Conservation (phyloP, 495 filamentous ascomycete genomes). For the Chaetomidium leptoderma region DNA sequence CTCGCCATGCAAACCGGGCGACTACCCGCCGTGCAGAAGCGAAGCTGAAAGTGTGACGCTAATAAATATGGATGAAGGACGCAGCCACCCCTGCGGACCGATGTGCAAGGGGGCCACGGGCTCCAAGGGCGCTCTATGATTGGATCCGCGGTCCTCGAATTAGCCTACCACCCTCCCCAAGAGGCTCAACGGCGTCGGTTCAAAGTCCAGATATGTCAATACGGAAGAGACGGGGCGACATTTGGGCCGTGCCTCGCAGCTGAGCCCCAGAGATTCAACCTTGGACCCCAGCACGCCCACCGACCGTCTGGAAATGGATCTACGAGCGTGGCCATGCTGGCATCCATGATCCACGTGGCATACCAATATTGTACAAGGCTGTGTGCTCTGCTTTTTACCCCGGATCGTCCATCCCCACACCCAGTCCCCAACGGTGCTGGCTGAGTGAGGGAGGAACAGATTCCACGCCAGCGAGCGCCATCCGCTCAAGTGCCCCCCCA, state of each 20-base stretch:
- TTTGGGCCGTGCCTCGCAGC: not conserved
- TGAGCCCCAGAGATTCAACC: too few relatives aligned
- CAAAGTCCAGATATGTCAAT: too few relatives aligned
- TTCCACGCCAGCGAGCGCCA: too few relatives aligned
- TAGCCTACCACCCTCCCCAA: not conserved
- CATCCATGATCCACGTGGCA: constrained; percentile 1
- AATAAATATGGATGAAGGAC: too few relatives aligned
- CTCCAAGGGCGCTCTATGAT: not conserved
- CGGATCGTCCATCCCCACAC: not conserved
- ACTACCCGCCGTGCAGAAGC: too few relatives aligned
- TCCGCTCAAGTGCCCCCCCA: too few relatives aligned
- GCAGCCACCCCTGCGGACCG: not conserved
- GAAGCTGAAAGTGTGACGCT: not conserved
- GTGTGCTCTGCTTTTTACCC: not conserved
- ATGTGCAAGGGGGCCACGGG: not conserved
- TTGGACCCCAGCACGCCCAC: not conserved
- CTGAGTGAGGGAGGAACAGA: too few relatives aligned
- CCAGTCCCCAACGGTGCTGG: not conserved
- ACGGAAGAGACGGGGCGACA: not conserved
- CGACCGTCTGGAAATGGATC: not conserved
- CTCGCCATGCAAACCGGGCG: too few relatives aligned
- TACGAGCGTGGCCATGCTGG: not conserved
- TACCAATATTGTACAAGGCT: not conserved
- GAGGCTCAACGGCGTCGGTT: not conserved
- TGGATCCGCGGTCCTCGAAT: not conserved